Base-by-base conservation (phyloP, 2,329 filamentous ascomycete species). In the Cercospora sp. region DNA sequence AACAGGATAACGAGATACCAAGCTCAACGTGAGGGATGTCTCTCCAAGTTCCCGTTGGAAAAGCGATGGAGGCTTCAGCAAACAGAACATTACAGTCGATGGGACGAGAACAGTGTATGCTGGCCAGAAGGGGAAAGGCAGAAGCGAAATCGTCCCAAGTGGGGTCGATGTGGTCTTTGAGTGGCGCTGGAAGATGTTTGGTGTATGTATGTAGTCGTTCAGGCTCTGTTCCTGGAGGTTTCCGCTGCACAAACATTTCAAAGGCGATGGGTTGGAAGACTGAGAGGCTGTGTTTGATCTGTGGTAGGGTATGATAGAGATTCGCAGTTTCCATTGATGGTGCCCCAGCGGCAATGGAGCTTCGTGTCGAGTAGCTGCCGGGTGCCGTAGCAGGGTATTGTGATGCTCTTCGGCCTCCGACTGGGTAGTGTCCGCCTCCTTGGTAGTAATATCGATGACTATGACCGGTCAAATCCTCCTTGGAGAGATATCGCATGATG, bases 401-500 rank as follows among this genome's bases (percentile, higher is more conserved):
- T 16, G 74, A 76, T 16, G 65, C 63, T 28, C 64, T 65, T 48
- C 73, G 66, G 12, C 73, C 69, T 28, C 42, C 57, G 5, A 39
- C 28, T 26, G 62, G 36, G 36, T 58, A 28, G 58, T 64, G 28
- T 48, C 60, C 39, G 53, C 63, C 30, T 23, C 62, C 53, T 20
- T 62, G 66, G 28, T 53, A 68, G 39, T 69, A 72, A 20, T 63
- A 63, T 28, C 66, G 63, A 9, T 39, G 63, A 36, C 33, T 51
- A 16, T 65, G 67, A 1, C 67, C 45, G 18, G 73, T 72, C 60
- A 78, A 70, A 64, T 80, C 78, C 36, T 77, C 74, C 63, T 75
- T 79, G 5, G 80, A 79, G 70, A 83, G 78, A 66, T 79, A 81
- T 60, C 76, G 72, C 75, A 83, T 78, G 69, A 83, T 86, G 67